These are phyloP conservation scores for Cercospora sp. DNA, from an alignment of 2,329 filamentous ascomycete species.

Conservation along the genomic window DNA sequence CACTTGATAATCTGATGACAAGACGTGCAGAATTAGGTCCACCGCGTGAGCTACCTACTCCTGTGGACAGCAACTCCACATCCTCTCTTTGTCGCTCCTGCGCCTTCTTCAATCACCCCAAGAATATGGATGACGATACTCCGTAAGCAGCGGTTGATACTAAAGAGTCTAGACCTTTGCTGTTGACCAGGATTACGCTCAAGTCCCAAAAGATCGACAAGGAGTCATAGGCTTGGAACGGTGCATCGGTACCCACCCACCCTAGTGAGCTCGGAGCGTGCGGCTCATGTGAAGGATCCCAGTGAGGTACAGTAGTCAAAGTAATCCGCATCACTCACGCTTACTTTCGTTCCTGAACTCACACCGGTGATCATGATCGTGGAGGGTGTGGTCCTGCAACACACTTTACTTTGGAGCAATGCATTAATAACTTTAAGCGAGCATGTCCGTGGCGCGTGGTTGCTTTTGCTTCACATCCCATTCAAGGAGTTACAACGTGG, in stretches of 20 bases:
- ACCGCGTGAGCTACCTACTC: background rate
- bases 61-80: background rate
- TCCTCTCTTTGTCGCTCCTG: background rate
- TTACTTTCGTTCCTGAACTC: constrained; percentile 1
- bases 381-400: background rate
- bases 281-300: background rate
- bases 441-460: background rate
- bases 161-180: background rate
- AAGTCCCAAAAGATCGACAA: background rate
- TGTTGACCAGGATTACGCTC: background rate
- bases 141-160: background rate
- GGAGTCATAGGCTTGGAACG: background rate
- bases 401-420: background rate
- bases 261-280: background rate
- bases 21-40: background rate
- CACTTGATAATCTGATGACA: background rate
- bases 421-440: background rate
- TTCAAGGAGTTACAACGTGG: background rate
- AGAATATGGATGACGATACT: background rate
- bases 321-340: background rate
- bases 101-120: background rate
- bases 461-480: background rate
- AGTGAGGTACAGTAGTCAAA: background rate
- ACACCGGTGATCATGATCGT: background rate
- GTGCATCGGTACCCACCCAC: background rate